Percentiles rank a stretch among this genome's conserved stretches.
These are phyloP conservation scores for Pseudogymnoascus sp. DNA, from an alignment of 2,329 filamentous ascomycete genomes.

Conservation along the genomic window DNA sequence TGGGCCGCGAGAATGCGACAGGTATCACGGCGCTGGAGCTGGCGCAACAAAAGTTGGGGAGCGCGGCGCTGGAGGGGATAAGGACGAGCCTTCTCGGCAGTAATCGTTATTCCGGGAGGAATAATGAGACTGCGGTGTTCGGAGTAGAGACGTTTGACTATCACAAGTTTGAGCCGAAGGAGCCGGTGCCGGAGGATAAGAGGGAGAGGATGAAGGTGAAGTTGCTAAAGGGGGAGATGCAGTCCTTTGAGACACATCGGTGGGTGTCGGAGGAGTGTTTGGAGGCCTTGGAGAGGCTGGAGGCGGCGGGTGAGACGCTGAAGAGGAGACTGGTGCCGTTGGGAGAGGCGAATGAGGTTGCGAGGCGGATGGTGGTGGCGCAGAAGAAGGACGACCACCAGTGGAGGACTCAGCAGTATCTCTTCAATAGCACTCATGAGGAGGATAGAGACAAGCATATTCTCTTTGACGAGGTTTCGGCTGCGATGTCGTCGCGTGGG, in stretches of 20 bases:
- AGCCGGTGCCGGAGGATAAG: conserved; percentile 7
- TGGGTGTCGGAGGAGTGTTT: conserved; percentile 33
- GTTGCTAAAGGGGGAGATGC: not conserved
- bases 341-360: conserved; percentile 55
- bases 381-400: not conserved
- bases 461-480: not conserved
- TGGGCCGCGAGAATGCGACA: conserved; percentile 64
- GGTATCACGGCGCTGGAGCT: conserved; percentile 67
- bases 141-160: not conserved
- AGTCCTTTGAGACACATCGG: not conserved
- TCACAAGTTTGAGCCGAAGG: conserved; percentile 12
- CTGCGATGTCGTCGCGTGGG: not conserved
- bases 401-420: not conserved
- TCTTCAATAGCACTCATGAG: not conserved
- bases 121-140: not conserved
- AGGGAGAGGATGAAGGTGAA: not conserved
- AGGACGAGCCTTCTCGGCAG: not conserved
- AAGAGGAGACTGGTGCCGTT: conserved; percentile 50
- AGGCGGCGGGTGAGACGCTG: conserved; percentile 21
- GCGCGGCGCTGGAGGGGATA: conserved; percentile 5
- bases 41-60: conserved; percentile 29
- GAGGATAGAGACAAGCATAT: not conserved
- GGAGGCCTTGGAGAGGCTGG: conserved; percentile 20
- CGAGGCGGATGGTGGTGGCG: conserved; percentile 34
- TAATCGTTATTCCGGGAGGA: not conserved